Conservation (phyloP, 2,329 filamentous ascomycete species). For the Alternaria postmessia region DNA sequence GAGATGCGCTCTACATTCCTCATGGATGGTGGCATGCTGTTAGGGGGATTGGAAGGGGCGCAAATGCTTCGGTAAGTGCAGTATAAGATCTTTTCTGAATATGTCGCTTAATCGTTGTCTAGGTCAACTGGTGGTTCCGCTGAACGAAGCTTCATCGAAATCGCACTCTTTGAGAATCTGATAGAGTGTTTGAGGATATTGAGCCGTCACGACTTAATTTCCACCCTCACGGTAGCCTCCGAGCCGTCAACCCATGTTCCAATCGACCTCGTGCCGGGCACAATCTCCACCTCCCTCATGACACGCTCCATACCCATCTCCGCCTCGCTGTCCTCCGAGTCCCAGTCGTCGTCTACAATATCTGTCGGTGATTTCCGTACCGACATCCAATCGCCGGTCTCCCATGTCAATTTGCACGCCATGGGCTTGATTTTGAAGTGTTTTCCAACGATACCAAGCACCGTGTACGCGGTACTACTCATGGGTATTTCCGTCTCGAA, state of each 20-base stretch:
- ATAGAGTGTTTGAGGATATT: not conserved
- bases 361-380: conserved; percentile 67
- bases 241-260: conserved; percentile 82
- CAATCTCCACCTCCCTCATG: conserved; percentile 80
- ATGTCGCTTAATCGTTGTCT: not conserved
- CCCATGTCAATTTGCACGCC: conserved; percentile 76
- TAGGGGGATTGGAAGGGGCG: conserved; percentile 66
- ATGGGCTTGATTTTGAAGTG: conserved; percentile 73
- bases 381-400: conserved; percentile 90
- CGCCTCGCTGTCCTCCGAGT: conserved; percentile 52
- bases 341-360: conserved; percentile 61
- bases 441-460: conserved; percentile 79
- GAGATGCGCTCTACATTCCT: conserved; percentile 80
- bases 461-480: conserved; percentile 79
- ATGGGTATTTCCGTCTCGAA: conserved; percentile 68
- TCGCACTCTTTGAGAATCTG: not conserved
- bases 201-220: conserved; percentile 50
- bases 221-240: conserved; percentile 76
- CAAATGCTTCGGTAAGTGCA: conserved; percentile 64
- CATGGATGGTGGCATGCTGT: conserved; percentile 90
- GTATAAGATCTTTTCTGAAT: not conserved
- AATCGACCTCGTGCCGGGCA: conserved; percentile 79
- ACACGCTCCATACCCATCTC: conserved; percentile 74
- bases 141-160: conserved; percentile 47
- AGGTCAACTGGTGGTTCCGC: conserved; percentile 84